Base-by-base conservation (phyloP, 345 rosid genomes). In the Mercurialis annua region DNA sequence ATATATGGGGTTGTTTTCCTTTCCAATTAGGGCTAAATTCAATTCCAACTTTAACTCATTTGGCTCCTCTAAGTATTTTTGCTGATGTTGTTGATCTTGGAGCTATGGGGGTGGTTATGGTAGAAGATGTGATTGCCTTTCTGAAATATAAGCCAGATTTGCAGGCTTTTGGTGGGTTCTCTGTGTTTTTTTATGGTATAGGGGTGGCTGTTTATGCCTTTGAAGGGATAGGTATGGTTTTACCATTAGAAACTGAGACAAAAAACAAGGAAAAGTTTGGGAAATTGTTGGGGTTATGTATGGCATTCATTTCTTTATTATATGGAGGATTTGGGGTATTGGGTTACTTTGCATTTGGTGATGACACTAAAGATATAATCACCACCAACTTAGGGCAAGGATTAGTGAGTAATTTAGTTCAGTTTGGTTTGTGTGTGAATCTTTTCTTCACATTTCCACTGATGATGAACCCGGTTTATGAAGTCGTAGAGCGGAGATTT, bases 31-130 rank as follows among this genome's bases (percentile, higher is more conserved):
- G 92, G 21, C 53, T 90, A 58, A 92, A 85, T 81, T 92, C 97
- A 2, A 80, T 92, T 27, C 75, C 87, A 59, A 88, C 89, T 1
- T 78, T 92, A 65, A 92, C 98, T 65, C 92, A 86, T 78, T 72
- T 92, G 74, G 98, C 98, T 14, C 98, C 98, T 7, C 73, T 90
- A 38, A 92, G 98, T 76, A 90, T 92, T n/a, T 86, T 92, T 68
- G 97, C 98, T 18, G 97, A 92, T 71, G 59, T 90, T 27, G 85
- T 90, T 52, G 98, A 90, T 79, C 78, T 90, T 15, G 91, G 78
- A 12, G 96, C 98, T 9, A 90, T 85, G 87, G 89, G 76, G 23
- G 85, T 85, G 27, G 97, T 90, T 9, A 72, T 92, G 78, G 80
- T 80, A 2, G 84, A 92, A 74, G 98, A 92, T 64, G 70, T 81